Conservation (phyloP, 345 rosid genomes). For the Isatis tinctoria region DNA sequence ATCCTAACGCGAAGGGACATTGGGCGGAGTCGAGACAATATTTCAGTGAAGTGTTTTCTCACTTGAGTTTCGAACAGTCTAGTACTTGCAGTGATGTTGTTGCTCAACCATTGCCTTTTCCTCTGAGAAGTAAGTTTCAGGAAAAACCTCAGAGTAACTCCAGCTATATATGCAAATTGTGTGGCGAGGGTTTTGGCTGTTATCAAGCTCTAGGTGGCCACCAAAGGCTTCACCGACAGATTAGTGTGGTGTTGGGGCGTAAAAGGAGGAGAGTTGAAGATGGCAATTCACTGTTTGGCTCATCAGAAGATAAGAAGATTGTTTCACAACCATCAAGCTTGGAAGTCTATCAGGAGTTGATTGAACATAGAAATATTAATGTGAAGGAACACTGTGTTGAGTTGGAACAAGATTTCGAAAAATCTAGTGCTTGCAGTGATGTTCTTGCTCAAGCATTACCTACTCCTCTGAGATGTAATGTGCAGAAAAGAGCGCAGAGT, state of each 20-base stretch:
- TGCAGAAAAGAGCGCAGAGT: not conserved
- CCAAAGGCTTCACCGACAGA: not conserved
- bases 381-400: not conserved
- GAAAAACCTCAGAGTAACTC: not conserved
- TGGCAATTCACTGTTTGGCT: not conserved
- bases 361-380: not conserved
- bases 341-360: not conserved
- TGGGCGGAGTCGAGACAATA: not conserved
- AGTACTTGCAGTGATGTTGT: not conserved
- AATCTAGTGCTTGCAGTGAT: not conserved
- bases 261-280: not conserved
- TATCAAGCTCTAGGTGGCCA: constrained; percentile 10
- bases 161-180: not conserved
- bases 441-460: not conserved
- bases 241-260: not conserved
- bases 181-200: constrained; percentile 9
- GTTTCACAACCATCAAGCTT: not conserved
- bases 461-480: not conserved
- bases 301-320: not conserved
- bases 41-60: not conserved
- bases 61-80: not conserved
- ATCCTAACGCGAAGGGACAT: not conserved
- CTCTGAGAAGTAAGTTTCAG: not conserved
- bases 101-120: not conserved
- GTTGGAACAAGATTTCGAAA: not conserved